These are phyloP conservation scores for Acanthamoeba triangularis DNA, from an alignment of 208 protist species.

Conservation along the genomic window DNA sequence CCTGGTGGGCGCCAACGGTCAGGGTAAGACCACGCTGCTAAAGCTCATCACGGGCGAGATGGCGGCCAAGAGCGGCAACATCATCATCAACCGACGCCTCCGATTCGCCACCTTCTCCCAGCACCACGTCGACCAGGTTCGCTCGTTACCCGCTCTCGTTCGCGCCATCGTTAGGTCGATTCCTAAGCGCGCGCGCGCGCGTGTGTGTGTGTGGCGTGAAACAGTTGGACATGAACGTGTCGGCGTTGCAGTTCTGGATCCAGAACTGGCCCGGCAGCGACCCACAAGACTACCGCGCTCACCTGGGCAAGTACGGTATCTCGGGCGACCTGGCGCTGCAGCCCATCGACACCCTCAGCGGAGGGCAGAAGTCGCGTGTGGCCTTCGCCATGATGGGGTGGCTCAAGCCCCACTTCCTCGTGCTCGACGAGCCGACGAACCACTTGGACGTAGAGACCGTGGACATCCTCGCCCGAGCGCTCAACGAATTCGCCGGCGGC, in stretches of 20 bases:
- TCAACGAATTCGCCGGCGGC: slow-evolving; percentile 93
- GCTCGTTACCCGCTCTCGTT: neutral
- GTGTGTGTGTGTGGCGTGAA: neutral
- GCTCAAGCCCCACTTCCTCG: slow-evolving; percentile 90
- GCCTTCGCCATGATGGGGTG: slow-evolving; percentile 97
- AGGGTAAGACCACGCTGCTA: slow-evolving; percentile 90
- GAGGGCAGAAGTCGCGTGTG: slow-evolving; percentile 97
- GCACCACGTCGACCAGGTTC: slow-evolving; percentile 96
- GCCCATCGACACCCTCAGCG: slow-evolving; percentile 96
- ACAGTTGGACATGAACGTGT: slow-evolving; percentile 68
- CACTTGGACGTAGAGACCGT: slow-evolving; percentile 98
- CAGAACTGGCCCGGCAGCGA: slow-evolving; percentile 68
- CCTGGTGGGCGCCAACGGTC: slow-evolving; percentile 90
- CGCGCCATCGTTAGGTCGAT: neutral
- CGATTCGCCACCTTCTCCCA: slow-evolving; percentile 95
- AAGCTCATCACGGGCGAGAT: slow-evolving; percentile 89
- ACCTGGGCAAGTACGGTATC: slow-evolving; percentile 92
- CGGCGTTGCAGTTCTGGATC: slow-evolving; percentile 46
- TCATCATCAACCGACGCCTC: slow-evolving; percentile 86
- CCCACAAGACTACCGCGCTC: slow-evolving; percentile 60
- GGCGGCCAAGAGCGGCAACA: slow-evolving; percentile 77
- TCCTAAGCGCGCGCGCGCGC: neutral
- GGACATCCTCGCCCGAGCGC: slow-evolving; percentile 90
- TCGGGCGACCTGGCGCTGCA: slow-evolving; percentile 94
- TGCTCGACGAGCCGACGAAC: slow-evolving; percentile 94